These are phyloP conservation scores for Lobosporangium transversale DNA, from an alignment of 192 early-diverging fungal genomes.

Conservation along the genomic window DNA sequence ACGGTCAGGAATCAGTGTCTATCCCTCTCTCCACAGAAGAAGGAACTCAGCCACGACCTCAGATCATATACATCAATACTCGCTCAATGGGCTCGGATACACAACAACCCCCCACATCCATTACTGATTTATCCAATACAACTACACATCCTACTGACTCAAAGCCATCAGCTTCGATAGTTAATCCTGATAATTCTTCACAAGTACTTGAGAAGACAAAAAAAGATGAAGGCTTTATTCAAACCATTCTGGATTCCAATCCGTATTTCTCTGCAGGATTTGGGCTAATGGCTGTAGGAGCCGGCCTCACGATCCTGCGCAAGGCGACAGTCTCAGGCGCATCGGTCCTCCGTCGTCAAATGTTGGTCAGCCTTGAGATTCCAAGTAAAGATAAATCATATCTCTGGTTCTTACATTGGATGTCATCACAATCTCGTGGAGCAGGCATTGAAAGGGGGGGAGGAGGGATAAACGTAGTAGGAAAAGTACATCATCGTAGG, in stretches of 20 bases:
- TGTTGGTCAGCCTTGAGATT: constrained; percentile 94
- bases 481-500: constrained; percentile 2
- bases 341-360: constrained; percentile 74
- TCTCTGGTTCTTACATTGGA: constrained; percentile 95
- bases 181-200: background rate
- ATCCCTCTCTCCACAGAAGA: constrained; percentile 10
- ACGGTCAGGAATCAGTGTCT: background rate
- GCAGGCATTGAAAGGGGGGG: constrained; percentile 11
- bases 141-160: background rate
- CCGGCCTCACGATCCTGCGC: constrained; percentile 80
- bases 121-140: background rate
- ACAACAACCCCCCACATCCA: no score
- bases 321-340: constrained; percentile 75
- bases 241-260: constrained; percentile 63
- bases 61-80: constrained; percentile 34
- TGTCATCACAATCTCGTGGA: constrained; percentile 67
- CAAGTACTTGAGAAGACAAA: background rate
- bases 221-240: constrained; percentile 24
- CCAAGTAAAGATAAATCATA: constrained; percentile 94
- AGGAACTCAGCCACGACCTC: constrained; percentile 18
- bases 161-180: constrained; percentile 11
- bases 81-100: no score
- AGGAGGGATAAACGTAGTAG: background rate
- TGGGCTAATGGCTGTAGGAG: constrained; percentile 90
- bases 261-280: constrained; percentile 96